Base-by-base conservation (phyloP, 768 basidiomycete species). In the Mrakia frigida region DNA sequence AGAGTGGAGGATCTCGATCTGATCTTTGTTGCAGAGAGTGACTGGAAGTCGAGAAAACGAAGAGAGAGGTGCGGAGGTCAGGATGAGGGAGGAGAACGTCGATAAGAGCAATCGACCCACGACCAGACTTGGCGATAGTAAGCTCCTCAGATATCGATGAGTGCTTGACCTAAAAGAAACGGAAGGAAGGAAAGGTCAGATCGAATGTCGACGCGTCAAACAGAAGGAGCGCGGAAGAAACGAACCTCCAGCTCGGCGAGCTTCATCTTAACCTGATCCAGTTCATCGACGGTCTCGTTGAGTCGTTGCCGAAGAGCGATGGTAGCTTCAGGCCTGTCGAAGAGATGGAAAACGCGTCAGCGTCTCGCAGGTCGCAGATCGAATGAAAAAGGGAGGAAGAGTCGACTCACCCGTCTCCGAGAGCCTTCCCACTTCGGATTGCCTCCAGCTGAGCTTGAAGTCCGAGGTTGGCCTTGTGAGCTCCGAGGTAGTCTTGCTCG, bases 11-110 rank as follows among this genome's bases (percentile, higher is more conserved):
- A 95, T 93, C 72, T 95, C 94, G 31, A 94, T 85, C 82, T 98
- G 93, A 81, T 97, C 94, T 82, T 92, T 93, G 85, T 94, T 92
- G 63, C 98, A 91, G 61, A 98, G 87, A 63, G 88, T 91, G 81
- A 98, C 94, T 96, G 80, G 28, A 61, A 25, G 3, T 6, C 7
- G 25, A 35, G 7, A 33, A 37, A 18, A 21, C 18, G 5, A 3
- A n/a, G 5, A 6, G 28, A 46, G 33, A 28, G 39, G 9, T 28
- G 33, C 10, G 25, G 9, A 4, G 21, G 4, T 68, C 65, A 41
- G 35, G 33, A 6, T 6, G 21, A 21, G 23, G 25, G 25, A 35
- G 41, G 43, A 46, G 23, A 46, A 9, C n/a, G n/a, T n/a, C n/a
- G n/a, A 31, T n/a, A 11, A 65, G 63, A 68, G 33, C 21, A n/a